Evolutionary conservation across 306 rosid genomes (phyloP), one percentile per base, ranked within the genome.

Genomic region (Phaseolus lunatus): DNA sequence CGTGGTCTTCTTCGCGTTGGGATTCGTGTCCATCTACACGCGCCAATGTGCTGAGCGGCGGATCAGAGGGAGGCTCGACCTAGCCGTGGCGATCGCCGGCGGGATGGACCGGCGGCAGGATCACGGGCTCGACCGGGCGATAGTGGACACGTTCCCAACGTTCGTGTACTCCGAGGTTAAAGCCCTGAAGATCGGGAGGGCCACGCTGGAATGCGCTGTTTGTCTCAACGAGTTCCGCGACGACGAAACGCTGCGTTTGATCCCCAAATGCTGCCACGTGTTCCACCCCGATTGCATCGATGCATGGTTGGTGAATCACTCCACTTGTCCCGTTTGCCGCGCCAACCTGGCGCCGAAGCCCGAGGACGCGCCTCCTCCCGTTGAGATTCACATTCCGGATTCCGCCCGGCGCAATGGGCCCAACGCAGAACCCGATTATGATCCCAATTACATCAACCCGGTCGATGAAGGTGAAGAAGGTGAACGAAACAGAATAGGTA

Each of bases 271-370:
- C 59, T 86, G 85, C 82, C 98, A 93, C 75, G 93, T 91, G 56
- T 93, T 93, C 73, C 98, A 93, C 81, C 77, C 89, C 0, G 84
- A 77, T 8, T 93, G 98, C 50, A 82, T 93, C 41, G 98, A 93
- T 61, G 74, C 78, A 2, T 91, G 98, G 98, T 54, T 93, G 16
- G 56, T 80, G 3, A 78, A 88, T 15, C 93, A 91, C 78, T 75
- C 86, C 22, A 93, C 96, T 1, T 93, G 98, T 45, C 98, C 97
- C 0, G 97, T 93, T 68, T 93, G 98, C 48, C 90, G 98, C 0
- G 89, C 97, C 9, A 72, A 84, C 67, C 79, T 91, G n/a, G 67
- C 53, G 1, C 89, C 92, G 3, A 74, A 73, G 18, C 89, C 92
- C 0, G 90, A 83, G 0, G 91, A 90, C 16, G 23, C 9, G 2